Conservation (phyloP, 306 rosid genomes). For the Vicia villosa region DNA sequence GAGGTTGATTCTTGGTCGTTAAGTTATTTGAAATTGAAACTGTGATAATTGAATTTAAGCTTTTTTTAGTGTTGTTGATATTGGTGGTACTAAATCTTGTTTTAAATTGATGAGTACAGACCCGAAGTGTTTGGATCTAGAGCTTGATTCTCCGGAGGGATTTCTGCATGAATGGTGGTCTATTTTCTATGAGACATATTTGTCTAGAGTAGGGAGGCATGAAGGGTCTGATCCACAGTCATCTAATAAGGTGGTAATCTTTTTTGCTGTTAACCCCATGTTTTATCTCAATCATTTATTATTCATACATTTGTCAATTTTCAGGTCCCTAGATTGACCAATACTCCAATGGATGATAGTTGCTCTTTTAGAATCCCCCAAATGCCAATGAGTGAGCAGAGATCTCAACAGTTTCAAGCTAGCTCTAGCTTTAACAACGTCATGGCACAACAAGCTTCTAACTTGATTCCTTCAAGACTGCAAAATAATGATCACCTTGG, state of each 20-base stretch:
- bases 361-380: slow-evolving; percentile 33
- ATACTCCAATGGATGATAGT: slow-evolving; percentile 29
- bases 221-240: slow-evolving; percentile 34
- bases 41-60: background rate
- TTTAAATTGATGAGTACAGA: slow-evolving; percentile 17
- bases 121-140: slow-evolving; percentile 31
- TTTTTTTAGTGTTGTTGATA: background rate
- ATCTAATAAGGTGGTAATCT: slow-evolving; percentile 35
- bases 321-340: slow-evolving; percentile 40
- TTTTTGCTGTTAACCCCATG: slow-evolving; percentile 3
- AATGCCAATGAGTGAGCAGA: slow-evolving; percentile 29
- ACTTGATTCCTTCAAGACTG: background rate
- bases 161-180: slow-evolving; percentile 70
- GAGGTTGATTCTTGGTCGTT: slow-evolving; percentile 4
- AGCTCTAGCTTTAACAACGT: slow-evolving; percentile 22
- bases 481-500: slow-evolving; percentile 27
- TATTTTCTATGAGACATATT: slow-evolving; percentile 40
- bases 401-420: slow-evolving; percentile 32
- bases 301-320: slow-evolving; percentile 21
- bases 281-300: background rate
- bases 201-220: background rate
- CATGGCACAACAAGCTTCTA: slow-evolving; percentile 28
- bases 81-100: slow-evolving; percentile 8
- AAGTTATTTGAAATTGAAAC: background rate
- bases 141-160: slow-evolving; percentile 45